A percentile compares a stretch with the other conserved stretches of the same genome.
Conservation (phyloP, 345 rosid species). For the Fremontodendron californicum region DNA sequence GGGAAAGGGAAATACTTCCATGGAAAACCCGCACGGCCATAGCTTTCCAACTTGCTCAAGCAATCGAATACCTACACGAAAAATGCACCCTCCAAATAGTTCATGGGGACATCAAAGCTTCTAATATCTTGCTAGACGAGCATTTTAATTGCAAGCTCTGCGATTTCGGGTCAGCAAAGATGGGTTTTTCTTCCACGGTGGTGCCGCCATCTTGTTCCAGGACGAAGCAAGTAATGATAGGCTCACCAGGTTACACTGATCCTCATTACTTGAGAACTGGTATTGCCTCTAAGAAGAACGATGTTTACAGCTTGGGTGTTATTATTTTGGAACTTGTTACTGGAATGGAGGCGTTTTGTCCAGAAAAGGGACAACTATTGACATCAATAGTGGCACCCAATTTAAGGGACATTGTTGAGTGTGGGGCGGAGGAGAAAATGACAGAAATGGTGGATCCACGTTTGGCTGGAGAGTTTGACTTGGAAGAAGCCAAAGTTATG, state of each 20-base stretch:
- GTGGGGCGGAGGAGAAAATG: conserved; percentile 20
- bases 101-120: conserved; percentile 80
- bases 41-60: conserved; percentile 64
- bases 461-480: conserved; percentile 38
- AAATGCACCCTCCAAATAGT: conserved; percentile 69
- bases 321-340: conserved; percentile 67
- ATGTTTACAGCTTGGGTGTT: conserved; percentile 80
- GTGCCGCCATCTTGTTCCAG: conserved; percentile 36
- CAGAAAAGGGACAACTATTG: conserved; percentile 51
- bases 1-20: conserved; percentile 32
- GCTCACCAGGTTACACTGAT: conserved; percentile 88
- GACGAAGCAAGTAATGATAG: conserved; percentile 53
- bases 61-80: conserved; percentile 75
- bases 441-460: conserved; percentile 56
- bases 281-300: conserved; percentile 75
- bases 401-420: conserved; percentile 25
- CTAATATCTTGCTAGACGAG: conserved; percentile 75
- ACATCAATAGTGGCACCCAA: conserved; percentile 39
- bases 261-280: conserved; percentile 84
- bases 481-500: conserved; percentile 56
- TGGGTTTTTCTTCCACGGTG: conserved; percentile 73
- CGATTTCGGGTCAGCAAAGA: conserved; percentile 79
- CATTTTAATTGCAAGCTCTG: conserved; percentile 70
- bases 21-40: conserved; percentile 61
- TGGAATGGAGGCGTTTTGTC: conserved; percentile 66